These are phyloP conservation scores for Penicillium aurantiogriseum DNA, from an alignment of 2,329 filamentous ascomycete species.

Conservation along the genomic window DNA sequence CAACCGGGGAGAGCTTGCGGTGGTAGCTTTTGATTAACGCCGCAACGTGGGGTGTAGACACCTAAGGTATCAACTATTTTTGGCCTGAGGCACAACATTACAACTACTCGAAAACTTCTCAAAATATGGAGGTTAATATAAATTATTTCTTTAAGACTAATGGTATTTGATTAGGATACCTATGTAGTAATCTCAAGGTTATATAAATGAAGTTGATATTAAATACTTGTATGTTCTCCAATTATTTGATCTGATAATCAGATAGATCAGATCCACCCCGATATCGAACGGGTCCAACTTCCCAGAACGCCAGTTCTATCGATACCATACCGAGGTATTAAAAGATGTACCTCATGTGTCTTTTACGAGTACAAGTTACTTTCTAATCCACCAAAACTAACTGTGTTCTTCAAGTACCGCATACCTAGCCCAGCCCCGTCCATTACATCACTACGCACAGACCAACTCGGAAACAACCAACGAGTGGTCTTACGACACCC, in stretches of 20 bases:
- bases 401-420: not conserved
- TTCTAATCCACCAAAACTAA: not conserved
- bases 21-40: conserved; percentile 8
- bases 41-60: conserved; percentile 11
- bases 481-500: conserved; percentile 1
- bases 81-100: conserved; percentile 1
- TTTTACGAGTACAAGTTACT: not conserved
- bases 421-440: not conserved
- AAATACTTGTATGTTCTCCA: not conserved
- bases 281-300: not conserved
- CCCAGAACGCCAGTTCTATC: not conserved
- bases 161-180: not conserved
- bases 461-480: conserved; percentile 2
- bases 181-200: too few species aligned
- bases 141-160: not conserved
- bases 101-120: not conserved
- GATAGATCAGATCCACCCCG: not conserved
- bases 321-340: not conserved
- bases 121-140: not conserved
- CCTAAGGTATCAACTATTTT: not conserved
- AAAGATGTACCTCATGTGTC: not conserved
- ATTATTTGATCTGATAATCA: conserved; percentile 3
- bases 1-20: not conserved
- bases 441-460: conserved; percentile 12
- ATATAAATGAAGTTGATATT: not conserved